Percentiles rank a stretch among this genome's conserved stretches.
phyloP scores from a whole-genome alignment of 1,139 yeast species.

The Arxiozyma heterogenica region DNA sequence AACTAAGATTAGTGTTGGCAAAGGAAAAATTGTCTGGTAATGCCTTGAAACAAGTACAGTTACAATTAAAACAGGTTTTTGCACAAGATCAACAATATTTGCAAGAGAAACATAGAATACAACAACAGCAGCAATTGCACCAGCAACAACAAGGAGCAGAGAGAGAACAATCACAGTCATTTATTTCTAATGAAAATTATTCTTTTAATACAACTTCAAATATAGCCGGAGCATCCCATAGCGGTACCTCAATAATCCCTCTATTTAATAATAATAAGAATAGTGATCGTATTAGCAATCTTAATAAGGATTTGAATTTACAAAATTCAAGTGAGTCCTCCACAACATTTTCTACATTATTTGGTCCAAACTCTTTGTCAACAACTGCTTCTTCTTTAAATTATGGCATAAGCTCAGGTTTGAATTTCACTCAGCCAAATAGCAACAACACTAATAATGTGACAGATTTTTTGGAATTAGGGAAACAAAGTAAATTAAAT shows the following conservation, averaged over 20 bases:
- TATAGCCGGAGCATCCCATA: constrained; percentile 4
- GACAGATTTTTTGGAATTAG: constrained; percentile 12
- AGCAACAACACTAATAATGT: neutral
- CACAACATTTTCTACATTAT: constrained; percentile 15
- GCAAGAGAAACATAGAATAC: constrained; percentile 19
- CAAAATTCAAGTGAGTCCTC: neutral
- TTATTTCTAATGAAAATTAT: constrained; percentile 8
- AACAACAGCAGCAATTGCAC: constrained; percentile 17
- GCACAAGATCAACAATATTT: constrained; percentile 29
- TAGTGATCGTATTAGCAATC: neutral
- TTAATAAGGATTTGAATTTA: neutral
- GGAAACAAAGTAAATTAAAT: constrained; percentile 14
- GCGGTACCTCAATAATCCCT: constrained; percentile 14
- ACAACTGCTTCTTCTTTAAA: neutral
- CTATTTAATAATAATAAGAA: constrained; percentile 14
- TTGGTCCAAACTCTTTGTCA: constrained; percentile 12
- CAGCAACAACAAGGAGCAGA: constrained; percentile 9
- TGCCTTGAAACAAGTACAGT: constrained; percentile 35
- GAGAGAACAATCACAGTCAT: constrained; percentile 11
- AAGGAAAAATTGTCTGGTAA: constrained; percentile 33
- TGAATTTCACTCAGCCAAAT: constrained; percentile 8
- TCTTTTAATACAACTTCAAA: neutral
- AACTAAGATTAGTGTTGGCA: constrained; percentile 30
- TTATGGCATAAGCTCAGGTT: constrained; percentile 3
- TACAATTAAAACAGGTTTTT: constrained; percentile 34